phyloP scores from a whole-genome alignment of 108 stramenopile species.

The Skeletonema menzelii region DNA sequence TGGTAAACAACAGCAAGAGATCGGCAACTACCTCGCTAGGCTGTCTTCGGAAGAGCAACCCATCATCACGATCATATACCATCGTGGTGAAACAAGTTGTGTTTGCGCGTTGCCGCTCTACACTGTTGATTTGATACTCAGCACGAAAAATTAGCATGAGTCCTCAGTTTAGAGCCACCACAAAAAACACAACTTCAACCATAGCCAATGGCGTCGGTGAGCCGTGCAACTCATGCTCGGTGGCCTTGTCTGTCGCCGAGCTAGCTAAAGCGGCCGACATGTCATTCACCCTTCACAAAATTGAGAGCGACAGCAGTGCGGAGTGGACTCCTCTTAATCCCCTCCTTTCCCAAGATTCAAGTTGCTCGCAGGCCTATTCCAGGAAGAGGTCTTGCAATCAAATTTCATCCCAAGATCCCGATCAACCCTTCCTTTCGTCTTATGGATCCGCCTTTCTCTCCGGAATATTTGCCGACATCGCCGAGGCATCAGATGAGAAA shows the following conservation, averaged over 20 bases:
- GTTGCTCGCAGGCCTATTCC: neutral
- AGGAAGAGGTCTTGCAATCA: conserved; percentile 28
- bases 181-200: conserved; percentile 21
- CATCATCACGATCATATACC: conserved; percentile 1
- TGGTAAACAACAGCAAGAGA: neutral
- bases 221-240: conserved; percentile 41
- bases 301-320: conserved; percentile 22
- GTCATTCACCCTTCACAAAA: conserved; percentile 13
- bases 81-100: conserved; percentile 20
- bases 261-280: conserved; percentile 12
- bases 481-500: conserved; percentile 21
- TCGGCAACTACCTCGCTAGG: neutral
- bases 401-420: conserved; percentile 10
- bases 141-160: conserved; percentile 45
- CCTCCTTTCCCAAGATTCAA: conserved; percentile 1
- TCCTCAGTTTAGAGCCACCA: conserved; percentile 48
- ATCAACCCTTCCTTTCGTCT: conserved; percentile 33
- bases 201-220: conserved; percentile 6
- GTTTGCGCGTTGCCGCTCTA: conserved; percentile 20
- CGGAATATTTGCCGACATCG: conserved; percentile 46
- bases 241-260: conserved; percentile 6
- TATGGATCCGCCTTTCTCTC: conserved; percentile 46
- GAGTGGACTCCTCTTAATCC: conserved; percentile 6
- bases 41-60: conserved; percentile 2
- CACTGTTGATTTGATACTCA: conserved; percentile 53